phyloP scores from a whole-genome alignment of 352 stramenopile genomes.

The Thraustotheca clavata region DNA sequence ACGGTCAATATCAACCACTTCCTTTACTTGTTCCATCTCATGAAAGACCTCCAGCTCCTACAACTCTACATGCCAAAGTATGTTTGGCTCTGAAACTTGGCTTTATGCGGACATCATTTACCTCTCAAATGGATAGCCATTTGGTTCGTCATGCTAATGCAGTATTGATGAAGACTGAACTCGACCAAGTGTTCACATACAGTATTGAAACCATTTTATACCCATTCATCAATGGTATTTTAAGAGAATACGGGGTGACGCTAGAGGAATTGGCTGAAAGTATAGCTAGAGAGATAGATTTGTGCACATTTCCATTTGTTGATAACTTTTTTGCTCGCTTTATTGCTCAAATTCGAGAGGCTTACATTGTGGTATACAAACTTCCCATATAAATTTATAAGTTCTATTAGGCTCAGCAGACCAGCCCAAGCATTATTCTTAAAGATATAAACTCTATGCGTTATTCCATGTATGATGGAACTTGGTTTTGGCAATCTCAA shows the following conservation, averaged over 20 bases:
- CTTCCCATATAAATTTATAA: too few relatives aligned
- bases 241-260: not conserved
- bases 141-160: not conserved
- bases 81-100: not conserved
- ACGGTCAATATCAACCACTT: not conserved
- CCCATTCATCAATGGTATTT: not conserved
- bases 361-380: constrained; percentile 9
- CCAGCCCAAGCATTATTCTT: not conserved
- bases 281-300: not conserved
- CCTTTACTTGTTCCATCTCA: not conserved
- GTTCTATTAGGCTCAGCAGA: too few relatives aligned
- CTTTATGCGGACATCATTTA: not conserved
- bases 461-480: not conserved
- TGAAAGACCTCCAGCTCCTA: not conserved
- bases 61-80: not conserved
- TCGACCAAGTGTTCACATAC: not conserved
- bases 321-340: constrained; percentile 9
- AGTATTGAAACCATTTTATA: not conserved
- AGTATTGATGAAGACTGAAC: constrained; percentile 8
- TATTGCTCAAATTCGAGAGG: constrained; percentile 14
- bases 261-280: not conserved
- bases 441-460: not conserved
- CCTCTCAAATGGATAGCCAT: not conserved
- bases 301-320: not conserved
- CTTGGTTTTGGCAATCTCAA: not conserved